Evolutionary conservation across 352 stramenopile genomes (phyloP).

Genomic region (Phytophthora fragariae): DNA sequence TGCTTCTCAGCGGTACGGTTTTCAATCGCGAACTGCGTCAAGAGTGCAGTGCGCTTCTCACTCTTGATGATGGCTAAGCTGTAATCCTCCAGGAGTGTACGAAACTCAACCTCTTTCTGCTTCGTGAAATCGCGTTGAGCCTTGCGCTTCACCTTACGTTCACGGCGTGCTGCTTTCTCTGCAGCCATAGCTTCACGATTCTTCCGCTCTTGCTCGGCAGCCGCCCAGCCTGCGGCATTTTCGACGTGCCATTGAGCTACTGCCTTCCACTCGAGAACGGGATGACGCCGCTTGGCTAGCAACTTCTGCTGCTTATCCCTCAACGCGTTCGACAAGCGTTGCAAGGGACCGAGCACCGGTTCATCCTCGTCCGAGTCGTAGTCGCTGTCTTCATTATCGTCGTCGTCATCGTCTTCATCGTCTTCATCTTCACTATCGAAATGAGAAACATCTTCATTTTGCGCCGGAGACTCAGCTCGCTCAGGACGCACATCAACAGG

Average conservation of each 20-base stretch:
- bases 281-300: slow-evolving; percentile 52
- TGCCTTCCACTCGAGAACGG: slow-evolving; percentile 62
- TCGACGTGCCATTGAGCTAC: slow-evolving; percentile 49
- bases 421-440: slow-evolving; percentile 16
- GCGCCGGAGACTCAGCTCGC: slow-evolving; percentile 12
- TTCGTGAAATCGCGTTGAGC: slow-evolving; percentile 54
- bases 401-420: slow-evolving; percentile 16
- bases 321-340: slow-evolving; percentile 36
- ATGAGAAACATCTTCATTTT: slow-evolving; percentile 12
- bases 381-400: slow-evolving; percentile 41
- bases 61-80: slow-evolving; percentile 48
- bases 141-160: slow-evolving; percentile 57
- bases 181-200: slow-evolving; percentile 20
- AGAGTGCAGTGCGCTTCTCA: slow-evolving; percentile 53
- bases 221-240: slow-evolving; percentile 38
- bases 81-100: slow-evolving; percentile 51
- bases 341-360: slow-evolving; percentile 26
- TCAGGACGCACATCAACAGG: slow-evolving; percentile 8
- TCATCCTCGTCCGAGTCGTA: slow-evolving; percentile 46
- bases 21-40: slow-evolving; percentile 59
- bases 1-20: slow-evolving; percentile 33
- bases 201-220: slow-evolving; percentile 37
- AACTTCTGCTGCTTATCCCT: slow-evolving; percentile 50
- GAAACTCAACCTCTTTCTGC: slow-evolving; percentile 61
- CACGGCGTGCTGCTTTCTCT: slow-evolving; percentile 46